Evolutionary conservation across 108 stramenopile species (phyloP), one percentile per base, ranked within the genome.

Genomic region (Skeletonema grethae): DNA sequence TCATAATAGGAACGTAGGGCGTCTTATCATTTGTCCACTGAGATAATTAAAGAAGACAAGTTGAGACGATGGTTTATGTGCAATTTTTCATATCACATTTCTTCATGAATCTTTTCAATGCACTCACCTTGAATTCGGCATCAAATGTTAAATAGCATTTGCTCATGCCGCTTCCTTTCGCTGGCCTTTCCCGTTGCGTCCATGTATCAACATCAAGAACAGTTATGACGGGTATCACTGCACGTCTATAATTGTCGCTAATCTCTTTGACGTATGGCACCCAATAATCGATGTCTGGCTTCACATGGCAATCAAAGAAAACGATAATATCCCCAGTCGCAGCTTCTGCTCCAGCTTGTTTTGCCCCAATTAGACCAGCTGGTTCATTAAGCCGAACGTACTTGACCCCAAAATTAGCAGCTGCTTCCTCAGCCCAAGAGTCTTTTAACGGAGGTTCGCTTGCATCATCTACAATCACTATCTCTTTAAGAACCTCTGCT

Each of bases 131-230:
- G 46, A 80, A 80, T 59, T 80, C 79, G 3, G 74, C 79, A 59
- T 80, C 79, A 38, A 80, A 80, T 34, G 79, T 80, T 1, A 80
- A 43, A 35, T 80, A 80, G 45, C 79, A 80, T 39, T 80, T 80
- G 66, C 73, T 75, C 79, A 80, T 75, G 53, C 79, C 79, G 22
- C 64, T 68, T 20, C 74, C 74, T 13, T 41, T 15, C n/a, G n/a
- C 9, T 20, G 79, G 79, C 38, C 79, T 43, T 28, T 64, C 61
- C 8, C 63, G 62, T 38, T 80, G 73, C 45, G 65, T 59, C 79
- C 79, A 80, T 0, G 66, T 70, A 61, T 80, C 79, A 16, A 80
- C 73, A 65, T 80, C 64, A 8, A 80, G 73, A 57, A 43, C 74
- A 11, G 79, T 80, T 10, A 80, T 80, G 7, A 65, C 65, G 1